Conservation (phyloP, 306 rosid genomes). For the Gillenia trifoliata region DNA sequence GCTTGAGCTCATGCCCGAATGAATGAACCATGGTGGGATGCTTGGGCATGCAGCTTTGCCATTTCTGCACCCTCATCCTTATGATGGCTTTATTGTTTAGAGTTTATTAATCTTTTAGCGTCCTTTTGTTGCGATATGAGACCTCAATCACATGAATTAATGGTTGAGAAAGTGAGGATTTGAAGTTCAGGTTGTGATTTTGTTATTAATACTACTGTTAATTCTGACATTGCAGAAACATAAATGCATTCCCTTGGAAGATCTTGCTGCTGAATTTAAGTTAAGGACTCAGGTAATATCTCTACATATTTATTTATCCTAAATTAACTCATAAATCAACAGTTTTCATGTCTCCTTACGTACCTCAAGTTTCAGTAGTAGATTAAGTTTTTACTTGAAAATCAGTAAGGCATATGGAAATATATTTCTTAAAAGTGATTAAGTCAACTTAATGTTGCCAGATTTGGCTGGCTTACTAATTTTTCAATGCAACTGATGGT, state of each 20-base stretch:
- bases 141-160: neutral
- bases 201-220: slow-evolving; percentile 12
- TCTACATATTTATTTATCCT: neutral
- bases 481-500: slow-evolving; percentile 7
- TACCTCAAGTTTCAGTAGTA: neutral
- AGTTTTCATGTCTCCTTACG: neutral
- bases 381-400: neutral
- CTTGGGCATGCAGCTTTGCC: neutral
- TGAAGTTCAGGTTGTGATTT: neutral
- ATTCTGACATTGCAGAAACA: slow-evolving; percentile 54
- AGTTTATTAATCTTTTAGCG: neutral
- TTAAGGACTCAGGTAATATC: slow-evolving; percentile 82
- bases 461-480: slow-evolving; percentile 6
- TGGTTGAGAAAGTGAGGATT: neutral
- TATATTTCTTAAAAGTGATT: neutral
- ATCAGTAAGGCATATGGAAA: neutral
- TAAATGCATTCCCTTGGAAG: slow-evolving; percentile 92
- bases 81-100: neutral
- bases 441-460: neutral
- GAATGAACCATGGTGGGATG: neutral
- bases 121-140: neutral
- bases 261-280: slow-evolving; percentile 91
- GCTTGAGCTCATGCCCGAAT: neutral
- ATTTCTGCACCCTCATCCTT: neutral
- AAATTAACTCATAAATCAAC: neutral